These are phyloP conservation scores for Trichothecium sympodiale DNA, from an alignment of 2,329 filamentous ascomycete genomes.

Conservation along the genomic window DNA sequence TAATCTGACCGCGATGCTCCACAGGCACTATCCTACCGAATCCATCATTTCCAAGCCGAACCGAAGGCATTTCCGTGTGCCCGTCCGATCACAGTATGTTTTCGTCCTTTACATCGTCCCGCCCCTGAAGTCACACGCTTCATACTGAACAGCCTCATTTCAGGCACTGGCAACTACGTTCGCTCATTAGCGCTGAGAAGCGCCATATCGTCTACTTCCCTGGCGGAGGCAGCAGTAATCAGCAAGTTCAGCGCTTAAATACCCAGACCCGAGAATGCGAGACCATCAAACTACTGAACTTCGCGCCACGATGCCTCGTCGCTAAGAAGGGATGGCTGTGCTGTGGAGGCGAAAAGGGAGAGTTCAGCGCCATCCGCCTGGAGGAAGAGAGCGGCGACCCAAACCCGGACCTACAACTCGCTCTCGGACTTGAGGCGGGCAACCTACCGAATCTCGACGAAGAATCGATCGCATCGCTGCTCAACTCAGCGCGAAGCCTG, in stretches of 20 bases:
- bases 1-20: constrained; percentile 1
- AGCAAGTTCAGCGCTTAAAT: constrained; percentile 56
- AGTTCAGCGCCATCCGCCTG: constrained; percentile 72
- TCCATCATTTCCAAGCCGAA: constrained; percentile 47
- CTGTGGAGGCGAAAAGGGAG: constrained; percentile 77
- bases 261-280: constrained; percentile 60
- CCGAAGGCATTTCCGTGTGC: constrained; percentile 57
- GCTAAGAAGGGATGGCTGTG: constrained; percentile 81
- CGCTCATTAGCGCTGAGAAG: constrained; percentile 74
- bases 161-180: constrained; percentile 82
- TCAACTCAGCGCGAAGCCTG: constrained; percentile 25
- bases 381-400: constrained; percentile 22
- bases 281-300: constrained; percentile 60
- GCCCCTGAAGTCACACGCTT: constrained; percentile 8
- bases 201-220: constrained; percentile 77
- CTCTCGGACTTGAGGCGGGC: neutral
- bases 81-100: constrained; percentile 53
- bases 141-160: neutral
- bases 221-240: constrained; percentile 53
- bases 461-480: constrained; percentile 21
- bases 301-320: constrained; percentile 75
- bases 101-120: constrained; percentile 10
- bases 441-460: constrained; percentile 11
- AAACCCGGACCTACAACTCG: constrained; percentile 19
- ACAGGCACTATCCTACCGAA: constrained; percentile 57